Base-by-base conservation (phyloP, 2,329 filamentous ascomycete genomes). In the Fusarium siculi region DNA sequence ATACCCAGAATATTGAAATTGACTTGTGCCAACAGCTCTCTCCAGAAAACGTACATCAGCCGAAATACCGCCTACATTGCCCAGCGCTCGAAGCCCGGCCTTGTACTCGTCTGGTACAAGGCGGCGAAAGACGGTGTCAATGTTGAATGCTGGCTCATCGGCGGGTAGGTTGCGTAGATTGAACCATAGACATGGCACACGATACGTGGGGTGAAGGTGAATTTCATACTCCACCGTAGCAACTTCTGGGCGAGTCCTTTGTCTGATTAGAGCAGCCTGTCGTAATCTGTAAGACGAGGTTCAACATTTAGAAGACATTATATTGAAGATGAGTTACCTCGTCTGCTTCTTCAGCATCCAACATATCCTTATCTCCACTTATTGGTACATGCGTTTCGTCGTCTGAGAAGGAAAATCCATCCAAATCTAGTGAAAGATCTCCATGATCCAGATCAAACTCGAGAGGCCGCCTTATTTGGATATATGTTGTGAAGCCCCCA, bases 111-210 rank as follows among this genome's bases (percentile, higher is more conserved):
- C 84, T 23, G 93, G 92, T 50, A 95, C 92, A 53, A 96, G 85
- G 73, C 88, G 87, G 70, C 89, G 86, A 80, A 94, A 94, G 70
- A 95, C 89, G 8, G 89, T 89, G 69, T 94, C 91, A 74, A 94
- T 84, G 76, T 88, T 87, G 77, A 91, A 87, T 18, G 89, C 82
- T 43, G 86, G 83, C 71, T 91, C 89, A 65, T 86, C 85, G 53
- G 84, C 81, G 23, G 88, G 87, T 66, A 90, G 82, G 67, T 87
- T 86, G 74, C 89, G 87, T 76, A 94, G 81, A 60, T 85, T 89
- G 84, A 96, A 94, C 89, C 93, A 95, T 63, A 95, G 85, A 66
- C 93, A 93, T 14, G 93, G 93, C 50, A 92, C 89, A 69, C 88
- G 88, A 82, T 95, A 96, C 63, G 91, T 93, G 62, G 91, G 89